Evolutionary conservation across 257 asterid species (phyloP), one percentile per base, ranked within the genome.

Genomic region (Gentiana dahurica): DNA sequence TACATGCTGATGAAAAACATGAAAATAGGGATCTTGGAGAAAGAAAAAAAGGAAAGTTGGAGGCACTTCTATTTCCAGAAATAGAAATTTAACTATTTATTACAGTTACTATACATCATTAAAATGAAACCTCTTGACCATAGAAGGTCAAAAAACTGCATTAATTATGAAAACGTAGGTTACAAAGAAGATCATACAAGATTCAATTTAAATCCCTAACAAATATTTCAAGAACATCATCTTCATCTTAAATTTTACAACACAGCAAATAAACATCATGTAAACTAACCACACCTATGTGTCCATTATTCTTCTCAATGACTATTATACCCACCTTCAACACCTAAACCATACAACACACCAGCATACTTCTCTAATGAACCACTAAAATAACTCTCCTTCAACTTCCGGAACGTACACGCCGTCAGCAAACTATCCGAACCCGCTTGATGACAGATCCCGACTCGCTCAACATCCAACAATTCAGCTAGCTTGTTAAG

Each of bases 381-480:
- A 34, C 78, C 75, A n/a, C 67, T 65, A n/a, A 71, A 78, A 76
- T 71, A 74, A 47, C 54, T 62, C 50, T 66, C 74, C 64, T 68
- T 74, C 76, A 74, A 61, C 69, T 78, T 74, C 58, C 68, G 52
- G 66, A 77, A 71, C 1, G 78, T 59, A 53, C 68, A 72, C 39
- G 68, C 70, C 0, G 81, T 75, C 7, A 78, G 74, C 70, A 75
- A 53, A 10, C 79, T 72, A 72, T 75, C 81, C 2, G 81, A 78
- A 2, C 84, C 84, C 0, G 84, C 80, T 37, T 74, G 84, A 60
- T 74, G 84, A 37, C 76, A 59, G 5, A 68, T 54, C 53, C 84
- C 78, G 8, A 78, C 78, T 45, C 84, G 58, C 69, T 78, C 78
- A 55, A 74, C 78, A 49, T 74, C 78, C 71, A 78, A 53, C 48